These are phyloP conservation scores for Skeletonema menzelii DNA, from an alignment of 108 stramenopile genomes.

Conservation along the genomic window DNA sequence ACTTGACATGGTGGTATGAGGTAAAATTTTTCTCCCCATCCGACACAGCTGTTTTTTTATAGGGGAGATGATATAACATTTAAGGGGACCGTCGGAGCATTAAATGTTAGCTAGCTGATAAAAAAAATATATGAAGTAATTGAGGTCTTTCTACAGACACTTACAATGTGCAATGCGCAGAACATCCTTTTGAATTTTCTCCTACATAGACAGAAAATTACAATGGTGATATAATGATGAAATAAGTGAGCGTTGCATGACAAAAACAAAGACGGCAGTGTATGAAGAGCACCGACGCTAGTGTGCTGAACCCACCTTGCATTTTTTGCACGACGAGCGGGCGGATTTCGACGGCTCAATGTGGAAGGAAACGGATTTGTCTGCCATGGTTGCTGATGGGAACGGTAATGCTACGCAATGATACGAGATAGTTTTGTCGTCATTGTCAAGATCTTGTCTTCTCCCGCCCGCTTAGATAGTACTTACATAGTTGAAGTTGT, in stretches of 20 bases:
- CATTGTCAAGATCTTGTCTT: too few relatives aligned
- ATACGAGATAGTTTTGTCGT: too few relatives aligned
- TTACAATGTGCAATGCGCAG: conserved; percentile 38
- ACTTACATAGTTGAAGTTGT: too few relatives aligned
- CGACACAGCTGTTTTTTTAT: not conserved
- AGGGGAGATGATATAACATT: too few relatives aligned
- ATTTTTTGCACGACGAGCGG: conserved; percentile 59
- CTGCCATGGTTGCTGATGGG: too few relatives aligned
- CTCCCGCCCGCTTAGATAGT: too few relatives aligned
- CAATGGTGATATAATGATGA: too few relatives aligned
- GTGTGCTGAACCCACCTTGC: conserved; percentile 38
- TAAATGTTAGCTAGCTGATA: too few relatives aligned
- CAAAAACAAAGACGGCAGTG: not conserved
- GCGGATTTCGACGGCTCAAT: conserved; percentile 53
- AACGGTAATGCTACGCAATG: too few relatives aligned
- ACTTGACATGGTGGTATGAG: conserved; percentile 35
- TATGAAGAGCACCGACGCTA: not conserved
- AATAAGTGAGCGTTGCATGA: not conserved
- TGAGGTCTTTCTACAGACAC: too few relatives aligned
- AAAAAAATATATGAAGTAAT: not conserved
- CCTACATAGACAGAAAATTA: not conserved
- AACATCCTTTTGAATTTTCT: conserved; percentile 54
- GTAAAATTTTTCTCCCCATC: not conserved
- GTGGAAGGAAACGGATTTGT: too few relatives aligned
- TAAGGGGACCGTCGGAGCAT: too few relatives aligned